A percentile compares a stretch with the other conserved stretches of the same genome.
Evolutionary conservation across 2,329 filamentous ascomycete species (phyloP).

Genomic region (Paecilomyces sp.): DNA sequence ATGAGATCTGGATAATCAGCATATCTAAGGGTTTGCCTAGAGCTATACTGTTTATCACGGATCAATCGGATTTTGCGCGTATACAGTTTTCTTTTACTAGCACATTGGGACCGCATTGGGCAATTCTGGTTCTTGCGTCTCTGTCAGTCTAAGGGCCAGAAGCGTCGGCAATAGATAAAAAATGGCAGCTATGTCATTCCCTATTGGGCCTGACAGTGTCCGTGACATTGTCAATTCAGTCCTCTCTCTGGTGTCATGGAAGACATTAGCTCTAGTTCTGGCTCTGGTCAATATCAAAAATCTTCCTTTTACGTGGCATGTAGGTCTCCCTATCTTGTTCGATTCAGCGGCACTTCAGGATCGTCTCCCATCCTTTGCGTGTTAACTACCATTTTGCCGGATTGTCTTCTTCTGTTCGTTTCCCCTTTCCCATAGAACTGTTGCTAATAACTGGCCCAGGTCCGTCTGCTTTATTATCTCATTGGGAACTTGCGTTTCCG

Average conservation of each 20-base stretch:
- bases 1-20: not conserved
- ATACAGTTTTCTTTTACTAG: not conserved
- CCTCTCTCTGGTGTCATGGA: constrained; percentile 24
- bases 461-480: constrained; percentile 54
- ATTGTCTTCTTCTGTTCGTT: not conserved
- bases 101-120: not conserved
- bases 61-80: not conserved
- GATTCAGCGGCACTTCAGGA: not conserved
- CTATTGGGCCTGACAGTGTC: constrained; percentile 14
- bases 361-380: not conserved
- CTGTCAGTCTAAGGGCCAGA: not conserved
- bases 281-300: constrained; percentile 31
- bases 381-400: not conserved
- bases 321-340: constrained; percentile 15
- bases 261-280: constrained; percentile 27
- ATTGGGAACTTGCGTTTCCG: constrained; percentile 48
- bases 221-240: constrained; percentile 14
- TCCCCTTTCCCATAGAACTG: not conserved
- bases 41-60: not conserved
- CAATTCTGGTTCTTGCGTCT: not conserved
- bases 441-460: constrained; percentile 29
- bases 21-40: not conserved
- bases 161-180: not conserved
- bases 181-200: not conserved
- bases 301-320: constrained; percentile 33